Conservation (phyloP, 2,329 filamentous ascomycete genomes). For the Alternaria gaisen region DNA sequence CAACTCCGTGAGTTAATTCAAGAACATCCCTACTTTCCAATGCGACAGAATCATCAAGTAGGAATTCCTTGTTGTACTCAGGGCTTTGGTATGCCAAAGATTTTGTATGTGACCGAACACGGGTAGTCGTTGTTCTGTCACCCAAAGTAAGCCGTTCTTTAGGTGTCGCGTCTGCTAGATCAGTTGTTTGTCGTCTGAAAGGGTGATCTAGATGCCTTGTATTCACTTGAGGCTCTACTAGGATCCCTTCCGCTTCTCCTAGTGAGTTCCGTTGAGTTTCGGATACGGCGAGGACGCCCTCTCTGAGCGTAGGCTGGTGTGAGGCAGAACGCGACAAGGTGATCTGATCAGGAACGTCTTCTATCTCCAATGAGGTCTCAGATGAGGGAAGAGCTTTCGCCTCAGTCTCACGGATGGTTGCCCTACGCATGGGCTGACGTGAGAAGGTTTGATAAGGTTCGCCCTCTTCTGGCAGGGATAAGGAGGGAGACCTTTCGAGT, state of each 20-base stretch:
- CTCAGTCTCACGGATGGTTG: neutral
- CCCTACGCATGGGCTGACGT: neutral
- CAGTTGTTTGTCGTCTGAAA: neutral
- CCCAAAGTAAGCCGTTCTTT: neutral
- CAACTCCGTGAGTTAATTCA: neutral
- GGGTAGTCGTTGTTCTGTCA: neutral
- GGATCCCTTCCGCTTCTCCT: neutral
- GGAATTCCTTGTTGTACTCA: neutral
- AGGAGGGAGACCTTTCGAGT: neutral
- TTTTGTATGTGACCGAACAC: neutral
- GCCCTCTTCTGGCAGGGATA: accelerated
- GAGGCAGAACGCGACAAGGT: neutral
- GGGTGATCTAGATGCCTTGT: neutral
- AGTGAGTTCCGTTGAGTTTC: neutral
- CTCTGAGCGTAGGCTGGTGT: neutral
- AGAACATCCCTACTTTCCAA: neutral
- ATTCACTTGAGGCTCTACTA: neutral
- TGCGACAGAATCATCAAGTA: neutral
- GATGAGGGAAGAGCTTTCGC: neutral
- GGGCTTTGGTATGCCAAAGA: neutral
- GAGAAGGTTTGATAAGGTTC: neutral
- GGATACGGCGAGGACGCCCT: neutral
- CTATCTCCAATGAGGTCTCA: neutral
- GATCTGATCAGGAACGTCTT: neutral
- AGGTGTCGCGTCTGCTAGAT: neutral